Conservation (phyloP, 106 monocot species). For the Cymbidium sinense region DNA sequence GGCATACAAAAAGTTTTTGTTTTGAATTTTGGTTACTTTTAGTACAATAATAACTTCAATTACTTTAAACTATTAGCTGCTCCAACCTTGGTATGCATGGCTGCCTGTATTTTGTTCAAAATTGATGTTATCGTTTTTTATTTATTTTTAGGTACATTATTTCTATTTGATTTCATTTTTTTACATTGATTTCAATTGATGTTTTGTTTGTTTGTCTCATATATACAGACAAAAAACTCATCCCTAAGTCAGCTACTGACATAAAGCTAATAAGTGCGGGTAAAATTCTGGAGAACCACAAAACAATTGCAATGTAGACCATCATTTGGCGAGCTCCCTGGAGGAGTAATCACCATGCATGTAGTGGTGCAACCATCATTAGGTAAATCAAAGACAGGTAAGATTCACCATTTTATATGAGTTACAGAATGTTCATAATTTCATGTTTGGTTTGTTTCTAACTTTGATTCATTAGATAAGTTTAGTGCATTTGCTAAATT, state of each 20-base stretch:
- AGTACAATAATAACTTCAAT: background rate
- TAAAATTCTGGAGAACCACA: constrained; percentile 17
- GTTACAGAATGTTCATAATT: background rate
- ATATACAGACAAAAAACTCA: constrained; percentile 18
- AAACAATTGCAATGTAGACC: constrained; percentile 16
- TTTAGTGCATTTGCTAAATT: background rate
- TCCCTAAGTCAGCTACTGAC: constrained; percentile 16
- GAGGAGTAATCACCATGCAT: constrained; percentile 22
- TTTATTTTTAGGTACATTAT: background rate
- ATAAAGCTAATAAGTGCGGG: constrained; percentile 23
- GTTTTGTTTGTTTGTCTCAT: background rate
- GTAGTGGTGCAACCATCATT: constrained; percentile 27
- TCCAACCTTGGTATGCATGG: background rate
- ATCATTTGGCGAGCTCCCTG: constrained; percentile 23
- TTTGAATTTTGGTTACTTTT: background rate
- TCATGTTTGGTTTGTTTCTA: background rate
- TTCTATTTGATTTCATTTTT: background rate
- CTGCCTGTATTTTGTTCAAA: background rate
- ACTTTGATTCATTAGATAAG: background rate
- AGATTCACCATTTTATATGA: background rate
- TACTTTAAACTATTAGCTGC: background rate
- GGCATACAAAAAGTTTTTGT: background rate
- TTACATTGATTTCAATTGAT: background rate
- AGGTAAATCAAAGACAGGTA: constrained; percentile 18
- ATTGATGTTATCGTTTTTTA: background rate